Conservation (phyloP, 1,139 yeast species). For the Yamadazyma sp. region DNA sequence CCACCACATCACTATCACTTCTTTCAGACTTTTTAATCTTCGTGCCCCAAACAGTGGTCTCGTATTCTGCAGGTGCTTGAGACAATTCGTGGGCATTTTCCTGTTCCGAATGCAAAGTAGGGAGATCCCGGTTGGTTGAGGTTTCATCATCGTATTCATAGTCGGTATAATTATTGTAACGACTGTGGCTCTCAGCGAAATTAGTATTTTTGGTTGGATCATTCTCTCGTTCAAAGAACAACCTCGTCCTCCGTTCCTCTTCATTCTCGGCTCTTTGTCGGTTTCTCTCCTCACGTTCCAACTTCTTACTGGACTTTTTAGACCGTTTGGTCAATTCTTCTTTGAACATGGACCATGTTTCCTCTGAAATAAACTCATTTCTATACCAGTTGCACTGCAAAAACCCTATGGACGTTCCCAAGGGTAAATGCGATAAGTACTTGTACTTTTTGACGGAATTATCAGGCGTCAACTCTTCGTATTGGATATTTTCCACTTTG, state of each 20-base stretch:
- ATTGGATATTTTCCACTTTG: constrained; percentile 67
- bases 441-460: constrained; percentile 60
- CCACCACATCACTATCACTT: constrained; percentile 17
- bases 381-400: constrained; percentile 81
- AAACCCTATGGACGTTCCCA: constrained; percentile 81
- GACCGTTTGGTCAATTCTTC: constrained; percentile 64
- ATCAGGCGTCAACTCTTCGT: constrained; percentile 58
- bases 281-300: constrained; percentile 65
- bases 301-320: constrained; percentile 51
- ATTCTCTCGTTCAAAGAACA: constrained; percentile 61
- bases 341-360: constrained; percentile 55
- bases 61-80: constrained; percentile 5
- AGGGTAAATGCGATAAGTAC: constrained; percentile 78
- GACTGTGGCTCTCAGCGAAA: constrained; percentile 6
- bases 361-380: constrained; percentile 41
- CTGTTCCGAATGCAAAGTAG: neutral
- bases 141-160: constrained; percentile 12
- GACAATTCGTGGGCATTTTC: constrained; percentile 5
- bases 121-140: constrained; percentile 4
- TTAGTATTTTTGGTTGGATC: constrained; percentile 24
- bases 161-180: constrained; percentile 12
- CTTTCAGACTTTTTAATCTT: constrained; percentile 44
- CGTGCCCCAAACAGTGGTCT: constrained; percentile 64
- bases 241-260: constrained; percentile 57
- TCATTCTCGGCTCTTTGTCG: constrained; percentile 58